Conservation (phyloP, 2,329 filamentous ascomycete species). For the Sarocladium oryzae region DNA sequence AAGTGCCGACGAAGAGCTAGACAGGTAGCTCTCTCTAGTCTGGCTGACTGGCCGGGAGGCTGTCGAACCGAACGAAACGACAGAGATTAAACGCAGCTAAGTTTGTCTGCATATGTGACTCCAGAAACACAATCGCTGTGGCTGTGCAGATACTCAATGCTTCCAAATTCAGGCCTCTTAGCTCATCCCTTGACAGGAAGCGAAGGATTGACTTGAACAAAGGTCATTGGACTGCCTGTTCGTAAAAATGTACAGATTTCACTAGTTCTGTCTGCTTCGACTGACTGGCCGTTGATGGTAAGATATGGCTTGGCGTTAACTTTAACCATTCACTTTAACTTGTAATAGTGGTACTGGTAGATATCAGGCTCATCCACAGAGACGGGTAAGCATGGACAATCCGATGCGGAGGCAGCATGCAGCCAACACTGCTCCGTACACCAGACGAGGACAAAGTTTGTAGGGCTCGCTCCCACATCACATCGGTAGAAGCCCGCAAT, state of each 20-base stretch:
- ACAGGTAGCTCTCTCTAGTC: neutral
- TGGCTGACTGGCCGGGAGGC: neutral
- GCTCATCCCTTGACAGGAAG: too few species aligned
- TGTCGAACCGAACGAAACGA: conserved; percentile 5
- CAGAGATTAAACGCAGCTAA: neutral
- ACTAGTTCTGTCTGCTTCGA: too few species aligned
- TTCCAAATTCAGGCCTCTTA: neutral
- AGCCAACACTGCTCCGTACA: too few species aligned
- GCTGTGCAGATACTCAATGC: neutral
- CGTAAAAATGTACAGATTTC: too few species aligned
- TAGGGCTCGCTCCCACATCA: neutral
- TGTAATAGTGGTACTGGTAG: too few species aligned
- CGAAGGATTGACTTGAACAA: too few species aligned
- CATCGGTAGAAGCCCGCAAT: neutral
- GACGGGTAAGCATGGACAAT: too few species aligned
- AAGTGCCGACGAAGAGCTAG: neutral
- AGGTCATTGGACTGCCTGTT: too few species aligned
- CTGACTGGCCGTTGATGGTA: too few species aligned
- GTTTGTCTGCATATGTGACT: neutral
- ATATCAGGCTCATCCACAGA: neutral
- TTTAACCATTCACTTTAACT: too few species aligned
- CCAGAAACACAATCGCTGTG: conserved; percentile 4
- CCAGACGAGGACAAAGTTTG: neutral
- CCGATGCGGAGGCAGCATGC: too few species aligned
- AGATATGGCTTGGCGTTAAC: too few species aligned